Evolutionary conservation across 1,284 basidiomycete genomes (phyloP).

Genomic region (Sanghuangporus sanghuang): DNA sequence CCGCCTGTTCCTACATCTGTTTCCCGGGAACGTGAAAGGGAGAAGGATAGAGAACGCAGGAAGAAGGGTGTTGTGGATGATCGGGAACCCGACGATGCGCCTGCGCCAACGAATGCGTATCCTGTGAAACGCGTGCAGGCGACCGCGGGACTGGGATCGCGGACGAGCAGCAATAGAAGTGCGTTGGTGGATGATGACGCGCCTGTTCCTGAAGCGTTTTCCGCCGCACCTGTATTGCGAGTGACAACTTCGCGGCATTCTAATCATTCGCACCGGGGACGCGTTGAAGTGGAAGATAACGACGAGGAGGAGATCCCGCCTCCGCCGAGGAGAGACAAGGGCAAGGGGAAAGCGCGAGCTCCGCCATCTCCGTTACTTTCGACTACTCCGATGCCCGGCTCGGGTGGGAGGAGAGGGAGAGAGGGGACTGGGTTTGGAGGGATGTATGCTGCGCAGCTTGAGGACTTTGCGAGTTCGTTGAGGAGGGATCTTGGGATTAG

Average conservation of each 20-base stretch:
- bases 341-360: conserved; percentile 15
- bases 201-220: conserved; percentile 5
- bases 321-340: conserved; percentile 8
- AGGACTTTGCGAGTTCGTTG: conserved; percentile 14
- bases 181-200: conserved; percentile 13
- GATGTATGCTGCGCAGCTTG: conserved; percentile 13
- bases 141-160: neutral
- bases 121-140: neutral
- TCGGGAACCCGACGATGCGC: conserved; percentile 11
- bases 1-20: neutral
- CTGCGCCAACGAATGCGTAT: neutral
- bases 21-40: neutral
- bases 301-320: neutral
- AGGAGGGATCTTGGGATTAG: conserved; percentile 14
- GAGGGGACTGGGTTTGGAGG: neutral
- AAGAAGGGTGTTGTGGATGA: conserved; percentile 13
- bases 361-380: conserved; percentile 5
- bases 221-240: neutral
- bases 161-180: conserved; percentile 5
- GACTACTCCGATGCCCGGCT: neutral
- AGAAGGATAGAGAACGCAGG: neutral
- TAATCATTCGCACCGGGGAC: neutral
- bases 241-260: neutral
- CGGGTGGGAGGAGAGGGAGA: neutral
- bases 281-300: neutral